phyloP scores from a whole-genome alignment of 225 moss, liverwort and hornwort species.

The Asterella californica region DNA sequence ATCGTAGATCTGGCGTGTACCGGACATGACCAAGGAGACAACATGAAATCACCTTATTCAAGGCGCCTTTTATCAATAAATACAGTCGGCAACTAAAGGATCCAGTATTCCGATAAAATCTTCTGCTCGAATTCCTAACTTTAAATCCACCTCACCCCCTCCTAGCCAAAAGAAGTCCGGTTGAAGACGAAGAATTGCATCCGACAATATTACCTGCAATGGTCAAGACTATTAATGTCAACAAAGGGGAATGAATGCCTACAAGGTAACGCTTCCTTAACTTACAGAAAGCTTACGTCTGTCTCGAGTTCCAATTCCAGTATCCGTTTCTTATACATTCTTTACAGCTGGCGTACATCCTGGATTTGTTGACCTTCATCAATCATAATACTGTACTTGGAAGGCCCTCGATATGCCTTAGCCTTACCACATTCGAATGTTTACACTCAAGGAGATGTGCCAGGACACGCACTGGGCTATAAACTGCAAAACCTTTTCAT shows the following conservation, averaged over 20 bases:
- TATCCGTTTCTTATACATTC: neutral
- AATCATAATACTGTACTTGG: neutral
- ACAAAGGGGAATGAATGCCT: neutral
- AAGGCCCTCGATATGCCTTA: neutral
- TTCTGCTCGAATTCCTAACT: slow-evolving; percentile 63
- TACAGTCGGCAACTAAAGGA: slow-evolving; percentile 75
- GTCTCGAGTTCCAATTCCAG: neutral
- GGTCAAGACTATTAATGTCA: neutral
- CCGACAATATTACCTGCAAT: slow-evolving; percentile 85
- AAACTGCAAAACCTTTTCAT: neutral
- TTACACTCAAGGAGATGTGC: neutral
- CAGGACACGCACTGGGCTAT: neutral
- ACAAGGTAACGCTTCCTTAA: neutral
- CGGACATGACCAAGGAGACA: too few relatives aligned
- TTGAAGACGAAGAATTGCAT: slow-evolving; percentile 58
- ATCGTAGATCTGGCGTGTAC: too few relatives aligned
- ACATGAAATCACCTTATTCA: neutral
- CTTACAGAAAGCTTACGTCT: neutral
- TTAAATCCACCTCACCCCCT: slow-evolving; percentile 88
- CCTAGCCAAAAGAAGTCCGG: slow-evolving; percentile 90
- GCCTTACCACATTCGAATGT: neutral
- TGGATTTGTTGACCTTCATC: neutral
- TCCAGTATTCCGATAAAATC: slow-evolving; percentile 64
- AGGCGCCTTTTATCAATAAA: slow-evolving; percentile 21
- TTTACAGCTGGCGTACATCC: neutral